These are phyloP conservation scores for Lachancea waltii DNA, from an alignment of 805 yeast genomes.

Conservation along the genomic window DNA sequence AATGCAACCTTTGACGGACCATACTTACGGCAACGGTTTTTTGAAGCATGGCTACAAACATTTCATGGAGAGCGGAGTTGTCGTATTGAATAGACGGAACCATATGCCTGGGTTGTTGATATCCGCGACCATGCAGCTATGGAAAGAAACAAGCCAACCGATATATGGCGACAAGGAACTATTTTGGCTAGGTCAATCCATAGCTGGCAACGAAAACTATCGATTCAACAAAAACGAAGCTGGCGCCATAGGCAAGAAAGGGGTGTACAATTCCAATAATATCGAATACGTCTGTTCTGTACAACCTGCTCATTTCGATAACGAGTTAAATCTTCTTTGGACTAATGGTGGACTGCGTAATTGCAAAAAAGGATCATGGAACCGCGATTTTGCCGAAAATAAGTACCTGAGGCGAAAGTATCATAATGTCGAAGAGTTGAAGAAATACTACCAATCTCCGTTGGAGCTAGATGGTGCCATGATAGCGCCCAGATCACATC, in stretches of 20 bases:
- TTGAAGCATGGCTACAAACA: constrained; percentile 14
- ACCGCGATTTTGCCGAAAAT: constrained; percentile 6
- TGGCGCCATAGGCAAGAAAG: constrained; percentile 19
- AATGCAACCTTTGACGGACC: background rate
- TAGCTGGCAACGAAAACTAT: constrained; percentile 14
- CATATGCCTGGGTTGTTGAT: constrained; percentile 24
- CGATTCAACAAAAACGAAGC: constrained; percentile 18
- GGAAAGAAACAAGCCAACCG: constrained; percentile 11
- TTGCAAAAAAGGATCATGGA: constrained; percentile 20
- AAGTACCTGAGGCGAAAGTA: constrained; percentile 4
- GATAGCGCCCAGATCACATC: constrained; percentile 2
- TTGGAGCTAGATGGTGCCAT: constrained; percentile 11
- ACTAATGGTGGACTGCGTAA: constrained; percentile 27
- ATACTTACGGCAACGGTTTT: constrained; percentile 5
- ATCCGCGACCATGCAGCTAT: constrained; percentile 16
- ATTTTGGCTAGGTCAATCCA: constrained; percentile 30
- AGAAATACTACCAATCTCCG: constrained; percentile 9
- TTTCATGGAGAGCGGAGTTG: constrained; percentile 37
- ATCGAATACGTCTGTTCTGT: constrained; percentile 21
- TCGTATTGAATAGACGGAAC: constrained; percentile 23
- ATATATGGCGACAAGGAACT: constrained; percentile 30
- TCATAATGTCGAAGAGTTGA: constrained; percentile 5
- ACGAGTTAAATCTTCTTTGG: constrained; percentile 24
- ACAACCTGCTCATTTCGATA: constrained; percentile 27
- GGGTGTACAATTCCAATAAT: constrained; percentile 7